Conservation (phyloP, 345 rosid species). For the Hirschfeldia incana region DNA sequence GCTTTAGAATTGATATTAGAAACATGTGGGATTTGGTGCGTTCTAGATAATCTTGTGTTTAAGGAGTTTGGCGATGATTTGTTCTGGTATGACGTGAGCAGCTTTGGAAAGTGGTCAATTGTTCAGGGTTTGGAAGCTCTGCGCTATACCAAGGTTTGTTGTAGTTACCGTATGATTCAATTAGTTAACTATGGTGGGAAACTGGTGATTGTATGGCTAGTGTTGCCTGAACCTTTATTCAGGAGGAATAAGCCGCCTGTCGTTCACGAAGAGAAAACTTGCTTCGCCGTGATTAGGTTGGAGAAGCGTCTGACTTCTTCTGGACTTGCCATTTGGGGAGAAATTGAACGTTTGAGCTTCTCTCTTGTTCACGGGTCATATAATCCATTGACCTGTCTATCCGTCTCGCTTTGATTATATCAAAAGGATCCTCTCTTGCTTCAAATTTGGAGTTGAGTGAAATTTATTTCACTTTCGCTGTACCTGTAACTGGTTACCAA, state of each 20-base stretch:
- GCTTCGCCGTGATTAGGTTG: neutral
- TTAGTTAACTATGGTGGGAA: neutral
- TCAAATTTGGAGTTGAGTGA: neutral
- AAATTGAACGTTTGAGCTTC: neutral
- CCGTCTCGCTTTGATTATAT: neutral
- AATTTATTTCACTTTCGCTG: neutral
- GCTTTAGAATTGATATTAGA: neutral
- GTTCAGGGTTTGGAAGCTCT: neutral
- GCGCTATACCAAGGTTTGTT: neutral
- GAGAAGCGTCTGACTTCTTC: neutral
- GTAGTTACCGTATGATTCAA: neutral
- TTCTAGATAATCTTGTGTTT: neutral
- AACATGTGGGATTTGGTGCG: neutral
- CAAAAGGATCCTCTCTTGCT: neutral
- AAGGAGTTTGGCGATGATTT: neutral
- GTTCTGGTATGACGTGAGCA: neutral
- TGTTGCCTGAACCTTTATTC: neutral
- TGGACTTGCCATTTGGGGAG: neutral
- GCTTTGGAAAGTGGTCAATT: neutral
- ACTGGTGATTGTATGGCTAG: neutral
- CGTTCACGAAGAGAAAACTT: neutral
- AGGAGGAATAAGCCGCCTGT: neutral
- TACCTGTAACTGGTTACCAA: no score
- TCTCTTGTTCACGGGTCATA: neutral
- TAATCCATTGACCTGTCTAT: neutral